Evolutionary conservation across 1,284 basidiomycete genomes (phyloP), one percentile per base, ranked within the genome.

Genomic region (Trametes hirsuta): DNA sequence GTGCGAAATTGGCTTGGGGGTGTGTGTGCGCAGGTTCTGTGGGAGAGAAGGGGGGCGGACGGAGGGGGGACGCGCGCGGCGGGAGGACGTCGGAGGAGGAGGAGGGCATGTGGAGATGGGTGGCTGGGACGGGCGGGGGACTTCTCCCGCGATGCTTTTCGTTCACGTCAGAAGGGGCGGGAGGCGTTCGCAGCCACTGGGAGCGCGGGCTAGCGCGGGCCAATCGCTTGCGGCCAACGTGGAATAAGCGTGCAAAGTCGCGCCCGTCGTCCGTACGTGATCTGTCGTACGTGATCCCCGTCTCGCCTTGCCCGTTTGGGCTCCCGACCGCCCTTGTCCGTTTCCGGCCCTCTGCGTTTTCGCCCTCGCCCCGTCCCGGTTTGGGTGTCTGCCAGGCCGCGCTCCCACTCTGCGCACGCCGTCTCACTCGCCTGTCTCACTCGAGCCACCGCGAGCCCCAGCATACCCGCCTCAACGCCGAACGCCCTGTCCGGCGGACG

Each of bases 131-230:
- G 48, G 48, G 12, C 66, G 63, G 50, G 56, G 60, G 66, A 59
- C 72, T 74, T 74, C 72, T 74, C 72, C 72, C 72, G 72, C 72
- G 72, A 74, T 70, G 69, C 72, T 74, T 72, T 72, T 64, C 58
- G 50, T 47, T 51, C 65, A 59, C 61, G 61, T 64, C 68, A 61
- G 59, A 64, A 53, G 53, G 44, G 48, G 24, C 37, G 51, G 12
- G 36, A 21, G 30, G 57, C 21, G 42, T 10, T 40, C 34, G 14
- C 40, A 41, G 37, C 18, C 18, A 18, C 18, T 18, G 18, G 18
- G 18, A 18, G 45, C 18, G 57, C 36, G 18, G 34, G 35, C 58
- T 56, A 18, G 45, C 18, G 57, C 36, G 18, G 34, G 35, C 58
- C 58, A 61, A 67, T 68, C 66, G 61, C 48, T 64, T 54, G 62